These are phyloP conservation scores for Colletotrichum sp. DNA, from an alignment of 2,329 filamentous ascomycete species.

Conservation along the genomic window DNA sequence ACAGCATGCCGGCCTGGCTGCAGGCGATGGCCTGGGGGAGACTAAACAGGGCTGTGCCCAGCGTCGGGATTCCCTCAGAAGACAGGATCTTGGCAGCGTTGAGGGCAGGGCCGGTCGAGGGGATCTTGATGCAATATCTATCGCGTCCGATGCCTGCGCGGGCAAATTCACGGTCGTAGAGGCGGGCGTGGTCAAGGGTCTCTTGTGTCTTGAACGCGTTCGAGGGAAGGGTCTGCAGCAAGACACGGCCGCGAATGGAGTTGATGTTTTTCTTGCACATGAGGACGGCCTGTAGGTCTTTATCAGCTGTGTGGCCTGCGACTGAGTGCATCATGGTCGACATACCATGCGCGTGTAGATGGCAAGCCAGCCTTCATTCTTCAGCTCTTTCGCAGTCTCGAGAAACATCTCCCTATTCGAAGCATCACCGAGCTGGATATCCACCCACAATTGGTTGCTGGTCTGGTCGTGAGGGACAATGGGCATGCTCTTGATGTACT, in stretches of 20 bases:
- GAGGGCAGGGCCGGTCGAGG: slow-evolving; percentile 51
- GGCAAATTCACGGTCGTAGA: slow-evolving; percentile 52
- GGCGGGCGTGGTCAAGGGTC: slow-evolving; percentile 49
- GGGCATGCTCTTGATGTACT: slow-evolving; percentile 49
- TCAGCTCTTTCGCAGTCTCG: slow-evolving; percentile 46
- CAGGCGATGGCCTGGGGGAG: slow-evolving; percentile 54
- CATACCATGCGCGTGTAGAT: slow-evolving; percentile 51
- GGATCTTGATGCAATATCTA: slow-evolving; percentile 57
- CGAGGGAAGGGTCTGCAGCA: slow-evolving; percentile 52
- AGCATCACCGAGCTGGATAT: slow-evolving; percentile 47
- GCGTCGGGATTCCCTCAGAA: slow-evolving; percentile 49
- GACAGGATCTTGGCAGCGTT: slow-evolving; percentile 48
- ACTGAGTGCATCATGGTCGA: neutral
- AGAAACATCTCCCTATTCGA: slow-evolving; percentile 48
- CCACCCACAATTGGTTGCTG: slow-evolving; percentile 55
- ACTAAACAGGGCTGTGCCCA: slow-evolving; percentile 52
- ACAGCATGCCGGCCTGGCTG: slow-evolving; percentile 51
- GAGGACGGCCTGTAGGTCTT: slow-evolving; percentile 39
- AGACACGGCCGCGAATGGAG: slow-evolving; percentile 50
- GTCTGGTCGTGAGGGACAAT: slow-evolving; percentile 53
- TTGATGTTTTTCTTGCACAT: slow-evolving; percentile 52
- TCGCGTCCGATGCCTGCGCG: slow-evolving; percentile 48
- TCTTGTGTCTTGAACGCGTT: slow-evolving; percentile 49
- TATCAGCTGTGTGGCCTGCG: neutral
- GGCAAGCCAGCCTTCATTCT: slow-evolving; percentile 49